These are phyloP conservation scores for Ceratobasidium sp. DNA, from an alignment of 1,284 basidiomycete species.

Conservation along the genomic window DNA sequence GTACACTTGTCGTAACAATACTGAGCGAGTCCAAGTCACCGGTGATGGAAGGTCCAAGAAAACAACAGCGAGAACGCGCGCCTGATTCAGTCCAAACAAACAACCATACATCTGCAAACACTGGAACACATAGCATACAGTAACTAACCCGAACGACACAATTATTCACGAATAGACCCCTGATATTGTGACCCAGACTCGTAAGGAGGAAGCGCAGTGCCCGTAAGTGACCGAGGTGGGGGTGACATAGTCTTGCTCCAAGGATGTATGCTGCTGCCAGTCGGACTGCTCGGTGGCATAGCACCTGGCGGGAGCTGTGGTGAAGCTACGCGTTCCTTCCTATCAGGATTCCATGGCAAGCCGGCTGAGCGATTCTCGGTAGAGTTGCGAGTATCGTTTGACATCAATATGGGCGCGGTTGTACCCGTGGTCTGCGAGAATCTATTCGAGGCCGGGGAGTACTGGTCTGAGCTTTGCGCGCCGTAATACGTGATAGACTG, in stretches of 20 bases:
- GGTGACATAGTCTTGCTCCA: not conserved
- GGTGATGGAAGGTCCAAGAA: no score
- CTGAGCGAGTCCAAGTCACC: no score
- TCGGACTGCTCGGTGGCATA: conserved; percentile 12
- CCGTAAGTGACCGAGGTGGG: conserved; percentile 5
- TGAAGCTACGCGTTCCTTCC: conserved; percentile 3
- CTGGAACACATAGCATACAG: not conserved
- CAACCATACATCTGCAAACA: not conserved
- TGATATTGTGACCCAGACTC: not conserved
- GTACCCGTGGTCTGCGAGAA: conserved; percentile 11
- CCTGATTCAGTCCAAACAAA: not conserved
- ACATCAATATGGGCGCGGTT: not conserved
- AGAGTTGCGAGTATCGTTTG: not conserved
- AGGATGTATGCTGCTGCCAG: not conserved
- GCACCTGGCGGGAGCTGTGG: conserved; percentile 9
- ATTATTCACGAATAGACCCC: conserved; percentile 2
- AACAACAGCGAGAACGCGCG: no score
- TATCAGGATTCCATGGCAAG: not conserved
- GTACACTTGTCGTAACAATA: not conserved
- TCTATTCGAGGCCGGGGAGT: conserved; percentile 1
- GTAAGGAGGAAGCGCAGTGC: conserved; percentile 13
- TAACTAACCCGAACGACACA: not conserved
- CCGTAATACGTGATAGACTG: conserved; percentile 1
- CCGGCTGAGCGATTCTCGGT: not conserved
- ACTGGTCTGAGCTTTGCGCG: not conserved